These are phyloP conservation scores for Eucalyptus tenuipes DNA, from an alignment of 345 rosid genomes.

Conservation along the genomic window DNA sequence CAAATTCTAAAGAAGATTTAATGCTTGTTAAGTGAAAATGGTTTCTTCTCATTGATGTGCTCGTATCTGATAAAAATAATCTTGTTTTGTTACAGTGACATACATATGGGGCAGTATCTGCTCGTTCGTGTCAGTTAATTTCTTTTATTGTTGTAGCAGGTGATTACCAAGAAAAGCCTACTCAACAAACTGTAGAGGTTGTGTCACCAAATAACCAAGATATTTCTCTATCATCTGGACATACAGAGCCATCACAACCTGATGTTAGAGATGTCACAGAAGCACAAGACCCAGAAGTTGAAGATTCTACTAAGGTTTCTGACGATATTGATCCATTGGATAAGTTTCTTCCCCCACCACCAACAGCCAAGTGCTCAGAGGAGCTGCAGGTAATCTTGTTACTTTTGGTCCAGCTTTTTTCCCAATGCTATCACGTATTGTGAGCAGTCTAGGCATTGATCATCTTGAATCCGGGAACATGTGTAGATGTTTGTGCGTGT, in stretches of 20 bases:
- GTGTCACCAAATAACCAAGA: constrained; percentile 27
- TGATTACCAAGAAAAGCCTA: constrained; percentile 14
- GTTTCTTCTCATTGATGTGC: neutral
- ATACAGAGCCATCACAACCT: constrained; percentile 20
- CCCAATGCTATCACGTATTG: neutral
- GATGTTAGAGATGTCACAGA: constrained; percentile 15
- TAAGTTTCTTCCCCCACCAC: constrained; percentile 61
- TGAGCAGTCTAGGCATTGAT: neutral
- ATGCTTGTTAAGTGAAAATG: neutral
- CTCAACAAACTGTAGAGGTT: constrained; percentile 19
- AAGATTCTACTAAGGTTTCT: constrained; percentile 14
- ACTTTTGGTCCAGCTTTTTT: neutral
- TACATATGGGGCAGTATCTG: neutral
- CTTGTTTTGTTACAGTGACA: neutral
- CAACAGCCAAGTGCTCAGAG: constrained; percentile 55
- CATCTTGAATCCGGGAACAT: neutral
- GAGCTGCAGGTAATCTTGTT: constrained; percentile 65
- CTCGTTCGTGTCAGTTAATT: neutral
- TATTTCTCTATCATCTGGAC: constrained; percentile 34
- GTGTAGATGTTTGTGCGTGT: neutral
- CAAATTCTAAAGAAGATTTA: neutral
- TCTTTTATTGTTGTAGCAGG: constrained; percentile 13
- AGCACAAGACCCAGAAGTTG: constrained; percentile 27
- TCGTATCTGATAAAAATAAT: neutral
- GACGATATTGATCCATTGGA: constrained; percentile 46